Conservation (phyloP, 805 yeast genomes). For the Hanseniaspora meyeri region DNA sequence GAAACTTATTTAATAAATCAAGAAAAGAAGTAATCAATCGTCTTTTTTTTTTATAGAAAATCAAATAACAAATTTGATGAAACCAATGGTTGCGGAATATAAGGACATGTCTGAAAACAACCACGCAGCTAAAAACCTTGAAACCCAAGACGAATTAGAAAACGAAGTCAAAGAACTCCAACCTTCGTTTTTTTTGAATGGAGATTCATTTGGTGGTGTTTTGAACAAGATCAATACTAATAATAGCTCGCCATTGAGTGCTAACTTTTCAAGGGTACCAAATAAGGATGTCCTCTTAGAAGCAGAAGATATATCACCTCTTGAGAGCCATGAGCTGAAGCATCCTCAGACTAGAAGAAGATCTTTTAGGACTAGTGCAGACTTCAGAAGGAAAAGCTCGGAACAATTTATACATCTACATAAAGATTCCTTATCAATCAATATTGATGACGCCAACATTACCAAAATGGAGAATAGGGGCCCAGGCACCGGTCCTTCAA, state of each 20-base stretch:
- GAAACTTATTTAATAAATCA: too few relatives aligned
- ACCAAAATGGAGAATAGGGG: neutral
- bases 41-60: too few relatives aligned
- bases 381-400: constrained; percentile 7
- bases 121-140: neutral
- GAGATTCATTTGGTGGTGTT: neutral
- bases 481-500: neutral
- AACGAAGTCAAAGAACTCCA: constrained; percentile 1
- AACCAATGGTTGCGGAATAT: neutral
- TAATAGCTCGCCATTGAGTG: neutral
- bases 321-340: neutral
- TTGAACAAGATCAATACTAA: neutral
- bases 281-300: neutral
- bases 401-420: constrained; percentile 2
- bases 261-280: neutral
- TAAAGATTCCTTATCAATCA: neutral
- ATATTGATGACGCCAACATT: neutral
- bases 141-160: neutral
- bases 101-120: neutral
- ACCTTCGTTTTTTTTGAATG: neutral
- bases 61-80: neutral
- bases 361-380: neutral
- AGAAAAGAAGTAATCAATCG: neutral
- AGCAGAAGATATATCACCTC: neutral
- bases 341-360: neutral